A percentile compares a stretch with the other conserved stretches of the same genome.
Conservation (phyloP, 2,329 filamentous ascomycete genomes). For the Ophidiomyces ophidiicola region DNA sequence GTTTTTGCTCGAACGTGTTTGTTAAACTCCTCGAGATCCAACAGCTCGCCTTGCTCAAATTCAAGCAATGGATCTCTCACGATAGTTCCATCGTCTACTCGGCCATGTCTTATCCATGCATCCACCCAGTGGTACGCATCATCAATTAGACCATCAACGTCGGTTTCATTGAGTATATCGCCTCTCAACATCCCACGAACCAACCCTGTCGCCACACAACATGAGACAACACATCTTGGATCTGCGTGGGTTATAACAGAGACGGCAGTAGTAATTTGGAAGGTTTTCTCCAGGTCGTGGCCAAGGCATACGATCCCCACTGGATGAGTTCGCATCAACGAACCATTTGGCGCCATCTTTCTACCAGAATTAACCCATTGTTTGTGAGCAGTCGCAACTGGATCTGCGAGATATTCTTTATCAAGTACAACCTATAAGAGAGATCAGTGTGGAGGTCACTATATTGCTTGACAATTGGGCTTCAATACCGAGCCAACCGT, state of each 20-base stretch:
- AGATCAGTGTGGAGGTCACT: neutral
- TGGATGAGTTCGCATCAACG: conserved; percentile 43
- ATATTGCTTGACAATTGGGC: too few relatives aligned
- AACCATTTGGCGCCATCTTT: conserved; percentile 40
- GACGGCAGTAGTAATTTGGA: conserved; percentile 32
- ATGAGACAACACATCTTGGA: conserved; percentile 41
- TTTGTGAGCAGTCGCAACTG: conserved; percentile 30
- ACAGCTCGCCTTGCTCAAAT: conserved; percentile 16
- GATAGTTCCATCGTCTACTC: conserved; percentile 13
- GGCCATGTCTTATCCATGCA: conserved; percentile 20
- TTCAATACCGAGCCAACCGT: conserved; percentile 39
- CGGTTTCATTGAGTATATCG: conserved; percentile 31
- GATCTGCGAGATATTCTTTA: conserved; percentile 31
- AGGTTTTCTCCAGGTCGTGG: conserved; percentile 34
- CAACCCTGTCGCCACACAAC: conserved; percentile 38
- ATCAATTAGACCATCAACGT: conserved; percentile 35
- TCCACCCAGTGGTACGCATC: conserved; percentile 33
- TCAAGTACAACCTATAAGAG: conserved; percentile 23
- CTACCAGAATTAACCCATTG: conserved; percentile 33
- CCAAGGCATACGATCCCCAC: conserved; percentile 39
- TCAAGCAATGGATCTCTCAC: conserved; percentile 8
- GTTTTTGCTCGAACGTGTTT: conserved; percentile 29
- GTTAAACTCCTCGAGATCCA: conserved; percentile 34
- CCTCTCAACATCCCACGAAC: conserved; percentile 38
- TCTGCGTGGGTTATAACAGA: conserved; percentile 41